phyloP scores from a whole-genome alignment of 352 stramenopile species.

The Phytopythium montanum region DNA sequence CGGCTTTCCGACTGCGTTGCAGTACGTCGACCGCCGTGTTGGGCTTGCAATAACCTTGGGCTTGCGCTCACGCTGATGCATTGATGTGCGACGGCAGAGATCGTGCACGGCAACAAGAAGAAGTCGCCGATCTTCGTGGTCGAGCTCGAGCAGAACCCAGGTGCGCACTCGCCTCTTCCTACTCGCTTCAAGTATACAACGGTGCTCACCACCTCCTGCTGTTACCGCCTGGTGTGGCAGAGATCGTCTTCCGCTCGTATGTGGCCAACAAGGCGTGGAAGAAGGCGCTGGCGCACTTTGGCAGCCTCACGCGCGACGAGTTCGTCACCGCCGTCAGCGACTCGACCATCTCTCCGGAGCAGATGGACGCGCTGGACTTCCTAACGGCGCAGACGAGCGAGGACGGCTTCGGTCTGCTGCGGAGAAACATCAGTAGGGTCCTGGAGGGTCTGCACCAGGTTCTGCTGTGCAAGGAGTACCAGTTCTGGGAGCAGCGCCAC shows the following conservation, averaged over 20 bases:
- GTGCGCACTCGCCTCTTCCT: slow-evolving; percentile 17
- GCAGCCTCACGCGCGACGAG: slow-evolving; percentile 48
- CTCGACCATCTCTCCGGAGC: slow-evolving; percentile 16
- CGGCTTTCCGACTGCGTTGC: slow-evolving; percentile 43
- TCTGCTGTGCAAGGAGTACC: slow-evolving; percentile 62
- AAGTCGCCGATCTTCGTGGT: slow-evolving; percentile 80
- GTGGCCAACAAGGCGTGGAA: slow-evolving; percentile 80
- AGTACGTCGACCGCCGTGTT: slow-evolving; percentile 33
- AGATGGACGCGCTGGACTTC: slow-evolving; percentile 27
- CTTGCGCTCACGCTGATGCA: background rate
- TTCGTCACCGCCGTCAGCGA: slow-evolving; percentile 27
- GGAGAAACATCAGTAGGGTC: slow-evolving; percentile 63
- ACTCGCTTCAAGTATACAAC: background rate
- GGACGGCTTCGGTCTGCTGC: slow-evolving; percentile 79
- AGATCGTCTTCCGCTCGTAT: slow-evolving; percentile 79
- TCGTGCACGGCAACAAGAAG: slow-evolving; percentile 73
- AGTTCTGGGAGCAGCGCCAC: slow-evolving; percentile 85
- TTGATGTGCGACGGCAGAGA: slow-evolving; percentile 30
- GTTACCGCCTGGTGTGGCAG: slow-evolving; percentile 21
- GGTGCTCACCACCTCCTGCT: slow-evolving; percentile 2
- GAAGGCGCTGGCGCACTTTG: slow-evolving; percentile 72
- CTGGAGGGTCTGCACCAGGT: slow-evolving; percentile 70
- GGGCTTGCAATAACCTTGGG: too few species aligned
- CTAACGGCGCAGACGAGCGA: slow-evolving; percentile 53
- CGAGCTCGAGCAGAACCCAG: slow-evolving; percentile 45